Base-by-base conservation (phyloP, 2,329 filamentous ascomycete genomes). In the Fusarium xylarioides region DNA sequence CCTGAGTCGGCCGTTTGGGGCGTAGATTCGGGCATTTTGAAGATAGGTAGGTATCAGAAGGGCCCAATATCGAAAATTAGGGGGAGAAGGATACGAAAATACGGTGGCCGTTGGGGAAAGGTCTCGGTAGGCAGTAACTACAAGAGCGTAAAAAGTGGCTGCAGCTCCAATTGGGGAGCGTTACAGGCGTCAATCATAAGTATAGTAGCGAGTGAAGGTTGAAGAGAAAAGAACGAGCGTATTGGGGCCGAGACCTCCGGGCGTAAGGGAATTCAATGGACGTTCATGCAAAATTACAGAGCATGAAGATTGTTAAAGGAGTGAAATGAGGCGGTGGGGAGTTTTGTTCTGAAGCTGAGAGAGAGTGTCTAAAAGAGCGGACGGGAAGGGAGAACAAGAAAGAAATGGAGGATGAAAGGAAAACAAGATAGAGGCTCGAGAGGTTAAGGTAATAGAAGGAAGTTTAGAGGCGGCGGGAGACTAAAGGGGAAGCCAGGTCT, bases 1-100 rank as follows among this genome's bases (percentile, higher is more conserved):
- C 77, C 80, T 35, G 80, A 78, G 56, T 86, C 84, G 69, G 83
- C 79, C 56, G 74, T 74, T 66, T 80, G 77, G 68, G 71, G 70
- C 47, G 77, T 75, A 49, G 80, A 72, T 57, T 83, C 82, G 66
- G 78, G 76, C 81, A 83, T 83, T 66, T 66, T 80, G 42, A 67
- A 59, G 23, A 32, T 26, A 26, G n/a, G 32, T 35, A 52, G 32
- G 30, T 58, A 50, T 42, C 60, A 46, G 62, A 47, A 58, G 35
- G 38, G 43, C 35, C 55, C 65, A 50, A 67, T 74, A 63, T 59
- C 62, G 42, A 42, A 58, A 54, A 66, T 56, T 57, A 66, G 40
- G 42, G 57, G 47, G 35, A 34, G 61, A 53, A 26, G 28, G 54
- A 60, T 74, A 70, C 63, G 66, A 74, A 61, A 49, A 23, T 53